Base-by-base conservation (phyloP, 2,329 filamentous ascomycete species). In the Beauveria scarabaeidicola region DNA sequence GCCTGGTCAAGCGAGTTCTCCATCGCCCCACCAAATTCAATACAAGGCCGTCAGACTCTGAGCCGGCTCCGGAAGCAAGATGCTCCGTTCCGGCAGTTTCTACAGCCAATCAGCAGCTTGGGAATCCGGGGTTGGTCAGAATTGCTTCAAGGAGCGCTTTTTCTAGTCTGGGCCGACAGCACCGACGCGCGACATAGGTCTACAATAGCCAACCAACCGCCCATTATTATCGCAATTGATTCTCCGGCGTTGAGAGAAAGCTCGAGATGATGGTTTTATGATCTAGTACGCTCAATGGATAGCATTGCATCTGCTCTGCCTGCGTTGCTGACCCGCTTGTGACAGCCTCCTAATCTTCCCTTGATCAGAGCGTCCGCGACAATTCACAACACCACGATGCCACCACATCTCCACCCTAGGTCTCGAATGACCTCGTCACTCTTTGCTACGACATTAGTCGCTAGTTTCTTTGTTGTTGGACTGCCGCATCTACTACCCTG, bases 391-490 rank as follows among this genome's bases (percentile, higher is more conserved):
- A 64, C 58, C 75, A 69, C 71, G 32, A 94, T 94, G 89, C 86
- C 90, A 68, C 89, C 90, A 63, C 88, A 93, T 75, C 86, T 99
- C 46, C 94, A 99, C 74, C 94, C 94, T 38, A 87, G 92, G 73
- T 97, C 93, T 66, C 87, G 90, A 68, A 90, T 91, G 77, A 99
- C 94, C 67, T 92, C 89, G 60, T 94, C 91, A 50, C 87, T 99
- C 62, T 99, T 99, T 77, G 91, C 91, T 54, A 90, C 89, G n/a
- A 97, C 93, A 1, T 83, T 97, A 58, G 81, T 90, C 63, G 86
- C 91, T 36, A 94, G 89, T 66, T 96, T 99, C 73, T 82, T 96
- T 64, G 92, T 99, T 63, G 94, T 99, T 57, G 90, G 85, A 32
- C 79, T 96, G 48, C 94, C 94, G 23, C 94, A 99, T 72, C 71